phyloP scores from a whole-genome alignment of 345 rosid species.

The Geranium brycei region DNA sequence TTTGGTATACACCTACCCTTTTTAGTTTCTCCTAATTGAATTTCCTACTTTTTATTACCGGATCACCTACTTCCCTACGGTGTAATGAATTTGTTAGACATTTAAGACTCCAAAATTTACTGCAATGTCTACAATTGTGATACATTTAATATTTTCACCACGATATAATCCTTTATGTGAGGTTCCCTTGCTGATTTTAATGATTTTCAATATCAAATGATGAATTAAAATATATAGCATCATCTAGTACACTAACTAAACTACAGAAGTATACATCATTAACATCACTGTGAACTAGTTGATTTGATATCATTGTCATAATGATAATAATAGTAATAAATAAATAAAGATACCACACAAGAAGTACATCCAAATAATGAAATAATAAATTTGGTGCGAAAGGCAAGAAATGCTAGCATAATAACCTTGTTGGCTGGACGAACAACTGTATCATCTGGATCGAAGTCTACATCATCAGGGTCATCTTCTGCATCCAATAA shows the following conservation, averaged over 20 bases:
- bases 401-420: neutral
- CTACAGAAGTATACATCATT: too few species aligned
- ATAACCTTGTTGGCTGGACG: conserved; percentile 48
- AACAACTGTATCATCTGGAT: conserved; percentile 42
- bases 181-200: neutral
- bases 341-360: neutral
- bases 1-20: too few species aligned
- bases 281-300: neutral
- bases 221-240: neutral
- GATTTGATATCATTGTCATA: too few species aligned
- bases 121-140: neutral
- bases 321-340: too few species aligned
- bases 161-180: too few species aligned
- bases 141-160: too few species aligned
- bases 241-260: neutral
- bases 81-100: neutral
- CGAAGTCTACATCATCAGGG: conserved; percentile 96
- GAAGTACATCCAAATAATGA: neutral
- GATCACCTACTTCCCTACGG: too few species aligned
- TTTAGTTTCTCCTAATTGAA: too few species aligned
- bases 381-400: neutral
- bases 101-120: too few species aligned
- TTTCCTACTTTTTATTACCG: too few species aligned
- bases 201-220: neutral
- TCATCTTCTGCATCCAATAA: conserved; percentile 71